Conservation (phyloP, 805 yeast genomes). For the Candida fluviatilis region DNA sequence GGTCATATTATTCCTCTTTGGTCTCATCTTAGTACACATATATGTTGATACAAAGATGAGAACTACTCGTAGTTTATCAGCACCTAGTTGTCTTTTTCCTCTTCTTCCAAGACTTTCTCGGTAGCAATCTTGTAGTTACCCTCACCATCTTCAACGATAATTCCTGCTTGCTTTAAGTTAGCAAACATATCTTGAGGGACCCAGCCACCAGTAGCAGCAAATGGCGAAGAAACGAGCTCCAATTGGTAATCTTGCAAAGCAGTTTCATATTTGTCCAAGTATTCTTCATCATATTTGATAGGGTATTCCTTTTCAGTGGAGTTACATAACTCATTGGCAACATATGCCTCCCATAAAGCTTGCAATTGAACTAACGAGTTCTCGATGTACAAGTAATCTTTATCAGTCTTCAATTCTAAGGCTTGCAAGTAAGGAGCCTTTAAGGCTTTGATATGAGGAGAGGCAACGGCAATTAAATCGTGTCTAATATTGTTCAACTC, state of each 20-base stretch:
- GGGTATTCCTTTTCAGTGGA: slow-evolving; percentile 48
- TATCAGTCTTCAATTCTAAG: slow-evolving; percentile 51
- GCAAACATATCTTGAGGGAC: slow-evolving; percentile 91
- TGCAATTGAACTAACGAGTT: slow-evolving; percentile 62
- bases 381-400: slow-evolving; percentile 62
- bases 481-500: slow-evolving; percentile 62
- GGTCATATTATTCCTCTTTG: no score
- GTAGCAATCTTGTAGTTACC: slow-evolving; percentile 37
- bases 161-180: slow-evolving; percentile 61
- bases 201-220: slow-evolving; percentile 92
- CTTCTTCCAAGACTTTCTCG: slow-evolving; percentile 19
- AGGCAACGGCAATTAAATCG: slow-evolving; percentile 72
- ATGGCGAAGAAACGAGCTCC: slow-evolving; percentile 67
- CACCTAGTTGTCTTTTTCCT: background rate
- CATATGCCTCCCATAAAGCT: slow-evolving; percentile 66
- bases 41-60: no score
- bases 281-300: slow-evolving; percentile 53
- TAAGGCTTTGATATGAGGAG: slow-evolving; percentile 75
- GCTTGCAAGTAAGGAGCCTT: slow-evolving; percentile 62
- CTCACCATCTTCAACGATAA: slow-evolving; percentile 52
- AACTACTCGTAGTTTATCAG: no score
- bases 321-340: slow-evolving; percentile 52
- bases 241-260: slow-evolving; percentile 65
- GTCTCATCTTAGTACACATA: no score
- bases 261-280: slow-evolving; percentile 52